phyloP scores from a whole-genome alignment of 257 asterid genomes.

The Rehmannia glutinosa region DNA sequence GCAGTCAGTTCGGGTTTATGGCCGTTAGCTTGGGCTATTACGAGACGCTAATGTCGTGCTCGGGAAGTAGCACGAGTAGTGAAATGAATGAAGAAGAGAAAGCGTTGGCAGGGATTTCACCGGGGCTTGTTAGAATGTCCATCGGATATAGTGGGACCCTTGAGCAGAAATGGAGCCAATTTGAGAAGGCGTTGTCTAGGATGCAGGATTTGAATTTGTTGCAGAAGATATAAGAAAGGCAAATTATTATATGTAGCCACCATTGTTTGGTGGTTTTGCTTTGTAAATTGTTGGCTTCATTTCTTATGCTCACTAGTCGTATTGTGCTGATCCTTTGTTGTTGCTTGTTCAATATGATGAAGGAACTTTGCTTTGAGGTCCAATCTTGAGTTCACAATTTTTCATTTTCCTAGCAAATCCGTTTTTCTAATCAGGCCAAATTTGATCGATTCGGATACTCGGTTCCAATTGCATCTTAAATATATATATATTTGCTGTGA shows the following conservation, averaged over 20 bases:
- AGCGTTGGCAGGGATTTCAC: conserved; percentile 72
- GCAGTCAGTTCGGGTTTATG: conserved; percentile 79
- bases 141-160: conserved; percentile 70
- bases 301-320: background rate
- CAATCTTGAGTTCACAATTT: no score
- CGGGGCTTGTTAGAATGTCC: conserved; percentile 86
- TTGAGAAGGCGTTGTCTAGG: conserved; percentile 64
- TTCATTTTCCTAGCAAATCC: background rate
- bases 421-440: no score
- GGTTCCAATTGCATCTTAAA: no score
- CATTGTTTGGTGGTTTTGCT: background rate
- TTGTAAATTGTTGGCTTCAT: no score
- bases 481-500: no score
- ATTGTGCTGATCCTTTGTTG: background rate
- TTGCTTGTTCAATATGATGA: background rate
- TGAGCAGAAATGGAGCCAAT: conserved; percentile 90
- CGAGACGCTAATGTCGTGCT: conserved; percentile 93
- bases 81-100: conserved; percentile 74
- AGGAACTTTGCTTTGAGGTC: no score
- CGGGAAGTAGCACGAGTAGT: conserved; percentile 93
- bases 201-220: conserved; percentile 40
- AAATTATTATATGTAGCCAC: background rate
- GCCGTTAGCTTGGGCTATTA: conserved; percentile 94
- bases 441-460: no score
- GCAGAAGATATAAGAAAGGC: conserved; percentile 11